These are phyloP conservation scores for Nepenthes gracilis DNA, from an alignment of 148 eudicot species.

Conservation along the genomic window DNA sequence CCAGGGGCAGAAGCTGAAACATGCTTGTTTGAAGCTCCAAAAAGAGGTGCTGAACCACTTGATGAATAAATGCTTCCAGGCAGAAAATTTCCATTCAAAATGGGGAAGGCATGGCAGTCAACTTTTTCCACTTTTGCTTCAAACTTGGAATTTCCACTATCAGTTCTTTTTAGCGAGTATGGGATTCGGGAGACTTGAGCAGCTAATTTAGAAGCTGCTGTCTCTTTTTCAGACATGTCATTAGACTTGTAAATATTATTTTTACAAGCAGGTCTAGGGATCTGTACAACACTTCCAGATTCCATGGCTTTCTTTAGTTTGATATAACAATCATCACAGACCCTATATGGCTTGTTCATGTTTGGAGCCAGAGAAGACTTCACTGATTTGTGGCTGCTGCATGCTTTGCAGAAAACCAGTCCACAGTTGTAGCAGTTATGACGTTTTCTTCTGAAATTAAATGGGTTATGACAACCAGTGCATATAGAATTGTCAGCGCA, in stretches of 20 bases:
- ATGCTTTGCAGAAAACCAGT: slow-evolving; percentile 69
- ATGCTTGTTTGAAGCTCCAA: slow-evolving; percentile 28
- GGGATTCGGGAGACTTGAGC: slow-evolving; percentile 35
- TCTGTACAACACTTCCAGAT: slow-evolving; percentile 19
- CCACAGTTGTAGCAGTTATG: slow-evolving; percentile 97
- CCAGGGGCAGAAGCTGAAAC: slow-evolving; percentile 53
- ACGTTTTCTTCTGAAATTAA: slow-evolving; percentile 76
- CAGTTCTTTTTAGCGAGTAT: slow-evolving; percentile 32
- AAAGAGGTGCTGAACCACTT: slow-evolving; percentile 23
- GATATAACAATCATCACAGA: slow-evolving; percentile 75
- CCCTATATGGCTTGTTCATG: slow-evolving; percentile 75
- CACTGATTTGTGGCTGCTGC: slow-evolving; percentile 69
- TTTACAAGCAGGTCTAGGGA: slow-evolving; percentile 43
- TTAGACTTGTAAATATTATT: slow-evolving; percentile 21
- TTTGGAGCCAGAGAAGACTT: slow-evolving; percentile 84
- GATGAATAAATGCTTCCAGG: slow-evolving; percentile 27
- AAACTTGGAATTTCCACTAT: slow-evolving; percentile 27
- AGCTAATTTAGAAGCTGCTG: slow-evolving; percentile 20
- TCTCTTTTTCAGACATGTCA: slow-evolving; percentile 44
- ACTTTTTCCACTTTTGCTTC: slow-evolving; percentile 19
- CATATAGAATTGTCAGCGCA: slow-evolving; percentile 63
- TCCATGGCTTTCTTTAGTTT: slow-evolving; percentile 56
- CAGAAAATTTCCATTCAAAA: slow-evolving; percentile 23
- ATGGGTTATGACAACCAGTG: slow-evolving; percentile 62
- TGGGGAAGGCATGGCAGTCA: slow-evolving; percentile 25